Evolutionary conservation across 805 yeast genomes (phyloP).

Genomic region (Yarrowia sp.): DNA sequence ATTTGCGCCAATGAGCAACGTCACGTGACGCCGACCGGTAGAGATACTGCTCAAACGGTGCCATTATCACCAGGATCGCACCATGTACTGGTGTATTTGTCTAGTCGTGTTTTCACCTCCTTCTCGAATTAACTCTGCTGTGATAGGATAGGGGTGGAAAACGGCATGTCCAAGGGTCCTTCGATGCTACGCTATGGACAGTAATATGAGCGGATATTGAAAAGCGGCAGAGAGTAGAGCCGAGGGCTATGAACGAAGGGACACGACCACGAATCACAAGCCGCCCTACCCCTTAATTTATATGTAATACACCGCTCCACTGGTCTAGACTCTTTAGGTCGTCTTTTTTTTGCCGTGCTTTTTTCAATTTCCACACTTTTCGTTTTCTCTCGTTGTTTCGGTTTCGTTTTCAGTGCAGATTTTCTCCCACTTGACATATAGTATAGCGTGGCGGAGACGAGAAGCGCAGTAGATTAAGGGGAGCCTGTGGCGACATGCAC

Average conservation of each 20-base stretch:
- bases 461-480: slow-evolving; percentile 34
- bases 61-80: not conserved
- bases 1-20: slow-evolving; percentile 5
- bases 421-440: slow-evolving; percentile 24
- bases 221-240: not conserved
- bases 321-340: too few species aligned
- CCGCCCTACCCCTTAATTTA: too few species aligned
- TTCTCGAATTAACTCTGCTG: slow-evolving; percentile 15
- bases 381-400: not conserved
- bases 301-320: too few species aligned
- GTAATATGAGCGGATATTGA: not conserved
- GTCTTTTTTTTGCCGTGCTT: not conserved
- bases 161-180: not conserved
- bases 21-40: slow-evolving; percentile 3
- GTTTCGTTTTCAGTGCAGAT: not conserved
- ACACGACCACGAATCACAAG: too few species aligned
- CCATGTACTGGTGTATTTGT: too few species aligned
- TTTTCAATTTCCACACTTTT: not conserved
- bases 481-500: not conserved
- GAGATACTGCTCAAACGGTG: too few species aligned
- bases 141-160: slow-evolving; percentile 5
- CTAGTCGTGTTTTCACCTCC: not conserved
- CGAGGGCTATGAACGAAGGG: too few species aligned
- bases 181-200: not conserved
- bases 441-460: slow-evolving; percentile 23